Percentiles rank a stretch among this genome's conserved stretches.
Conservation (phyloP, 345 rosid species). For the Linum lewisii region DNA sequence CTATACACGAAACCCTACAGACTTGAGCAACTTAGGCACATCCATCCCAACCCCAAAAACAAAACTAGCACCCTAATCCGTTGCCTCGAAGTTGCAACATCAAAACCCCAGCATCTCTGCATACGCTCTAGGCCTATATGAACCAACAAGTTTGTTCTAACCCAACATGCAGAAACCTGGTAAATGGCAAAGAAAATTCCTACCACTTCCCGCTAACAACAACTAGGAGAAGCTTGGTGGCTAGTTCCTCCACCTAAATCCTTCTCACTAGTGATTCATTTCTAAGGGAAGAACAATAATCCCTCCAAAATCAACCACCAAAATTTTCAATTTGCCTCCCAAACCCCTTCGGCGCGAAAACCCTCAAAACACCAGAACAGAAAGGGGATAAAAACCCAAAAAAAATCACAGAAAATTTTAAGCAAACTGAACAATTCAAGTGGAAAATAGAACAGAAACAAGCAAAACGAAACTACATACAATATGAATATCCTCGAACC, state of each 20-base stretch:
- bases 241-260: not conserved
- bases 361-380: not conserved
- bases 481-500: conserved; percentile 85
- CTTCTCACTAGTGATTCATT: not conserved
- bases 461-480: conserved; percentile 34
- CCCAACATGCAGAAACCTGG: no score
- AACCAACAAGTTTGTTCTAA: no score
- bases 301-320: no score
- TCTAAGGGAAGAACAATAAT: no score
- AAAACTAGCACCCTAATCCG: no score
- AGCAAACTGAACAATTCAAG: not conserved
- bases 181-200: not conserved
- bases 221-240: not conserved
- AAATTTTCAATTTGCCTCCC: not conserved
- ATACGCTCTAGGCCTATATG: no score
- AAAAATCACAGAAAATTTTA: not conserved
- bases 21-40: no score
- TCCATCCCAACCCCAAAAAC: no score
- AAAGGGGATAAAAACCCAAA: not conserved
- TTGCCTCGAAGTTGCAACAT: no score
- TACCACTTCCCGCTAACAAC: not conserved
- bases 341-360: not conserved
- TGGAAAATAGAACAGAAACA: not conserved
- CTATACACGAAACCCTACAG: no score
- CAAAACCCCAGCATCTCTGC: no score